Base-by-base conservation (phyloP, 2,329 filamentous ascomycete species). In the Seiridium unicorne region DNA sequence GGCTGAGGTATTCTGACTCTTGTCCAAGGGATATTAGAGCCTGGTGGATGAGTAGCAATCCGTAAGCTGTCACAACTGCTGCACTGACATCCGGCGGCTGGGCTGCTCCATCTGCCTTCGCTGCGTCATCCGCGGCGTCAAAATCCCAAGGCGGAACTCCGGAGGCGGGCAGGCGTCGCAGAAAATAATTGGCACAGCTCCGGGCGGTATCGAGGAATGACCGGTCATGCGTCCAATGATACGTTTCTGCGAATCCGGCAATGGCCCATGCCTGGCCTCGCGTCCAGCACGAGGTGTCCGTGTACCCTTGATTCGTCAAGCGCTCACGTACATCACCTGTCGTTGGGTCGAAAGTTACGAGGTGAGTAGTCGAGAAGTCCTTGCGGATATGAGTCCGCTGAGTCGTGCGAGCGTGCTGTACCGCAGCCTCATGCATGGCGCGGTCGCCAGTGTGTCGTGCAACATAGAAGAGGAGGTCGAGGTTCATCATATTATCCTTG, bases 111-210 rank as follows among this genome's bases (percentile, higher is more conserved):
- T n/a, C 62, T 10, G 53, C 48, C 26, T 31, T 31, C 5, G 48
- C 44, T 13, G 63, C 31, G n/a, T 61, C 57, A 1, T 42, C 31
- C 2, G 64, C 60, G 0, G 77, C 78, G 49, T 76, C 72, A 49
- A 83, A 83, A 58, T 84, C 81, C 81, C 80, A 84, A 2, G 74
- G 72, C 1, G 81, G 79, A 3, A 82, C 76, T 0, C 71, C 66
- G 13, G 72, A 73, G 3, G 69, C 68, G 0, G 74, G 71, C 18
- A 81, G 67, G 4, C 73, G 68, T 0, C 57, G 51, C 3, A 83
- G 63, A 61, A 84, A 84, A 60, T 79, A 80, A 36, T 80, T 71
- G 1, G 79, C 79, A 44, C 78, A 77, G 3, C 68, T 64, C 3
- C 72, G 68, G 0, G 81, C 75, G 3, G 80, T 80, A 0, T 73